phyloP scores from a whole-genome alignment of 768 basidiomycete genomes.

The Lactarius trivialis region DNA sequence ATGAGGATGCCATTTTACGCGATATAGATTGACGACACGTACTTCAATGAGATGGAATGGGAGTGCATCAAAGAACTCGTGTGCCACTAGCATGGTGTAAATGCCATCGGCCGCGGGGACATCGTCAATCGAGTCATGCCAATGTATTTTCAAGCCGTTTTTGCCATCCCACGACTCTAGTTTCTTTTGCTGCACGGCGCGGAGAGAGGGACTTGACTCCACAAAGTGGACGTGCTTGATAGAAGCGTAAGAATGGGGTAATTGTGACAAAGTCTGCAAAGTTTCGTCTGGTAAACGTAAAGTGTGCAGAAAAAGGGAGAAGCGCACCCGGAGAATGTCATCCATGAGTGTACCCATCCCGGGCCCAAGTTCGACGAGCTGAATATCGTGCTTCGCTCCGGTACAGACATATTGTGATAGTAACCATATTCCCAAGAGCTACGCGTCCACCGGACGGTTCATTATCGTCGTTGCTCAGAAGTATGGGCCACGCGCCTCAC shows the following conservation, averaged over 20 bases:
- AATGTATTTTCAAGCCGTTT: conserved; percentile 42
- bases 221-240: conserved; percentile 61
- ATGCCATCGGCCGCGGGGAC: conserved; percentile 42
- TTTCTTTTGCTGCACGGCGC: conserved; percentile 50
- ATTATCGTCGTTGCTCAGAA: conserved; percentile 31
- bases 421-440: conserved; percentile 88
- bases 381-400: conserved; percentile 43
- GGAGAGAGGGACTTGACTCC: conserved; percentile 71
- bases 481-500: conserved; percentile 60
- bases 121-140: conserved; percentile 72
- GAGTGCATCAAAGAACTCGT: conserved; percentile 97
- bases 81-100: conserved; percentile 86
- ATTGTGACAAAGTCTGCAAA: conserved; percentile 45
- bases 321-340: conserved; percentile 76
- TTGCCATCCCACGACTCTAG: conserved; percentile 33
- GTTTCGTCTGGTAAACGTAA: not conserved
- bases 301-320: not conserved
- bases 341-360: conserved; percentile 89
- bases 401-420: conserved; percentile 63
- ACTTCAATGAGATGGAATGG: conserved; percentile 90
- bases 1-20: not conserved
- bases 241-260: conserved; percentile 33
- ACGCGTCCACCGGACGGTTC: conserved; percentile 31
- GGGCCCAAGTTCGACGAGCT: conserved; percentile 88
- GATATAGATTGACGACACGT: conserved; percentile 18